Conservation (phyloP, 176 grass and related monocot species). For the sorghum (Sorghum bicolor) region DNA sequence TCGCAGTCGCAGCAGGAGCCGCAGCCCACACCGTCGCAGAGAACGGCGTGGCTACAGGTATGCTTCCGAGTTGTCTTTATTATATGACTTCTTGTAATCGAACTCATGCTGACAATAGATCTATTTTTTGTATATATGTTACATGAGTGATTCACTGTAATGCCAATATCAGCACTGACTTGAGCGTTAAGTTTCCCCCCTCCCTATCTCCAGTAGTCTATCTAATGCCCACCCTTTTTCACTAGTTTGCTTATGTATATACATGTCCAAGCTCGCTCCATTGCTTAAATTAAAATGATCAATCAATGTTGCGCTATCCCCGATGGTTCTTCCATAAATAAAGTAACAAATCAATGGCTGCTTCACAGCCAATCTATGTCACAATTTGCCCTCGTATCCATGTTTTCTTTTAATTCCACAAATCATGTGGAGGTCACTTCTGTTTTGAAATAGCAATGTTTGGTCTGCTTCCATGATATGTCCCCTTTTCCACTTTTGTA, state of each 20-base stretch:
- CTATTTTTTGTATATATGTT: not conserved
- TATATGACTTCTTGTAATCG: not conserved
- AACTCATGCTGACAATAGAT: not conserved
- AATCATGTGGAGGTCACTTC: not conserved
- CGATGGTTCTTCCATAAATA: not conserved
- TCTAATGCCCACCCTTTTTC: not conserved
- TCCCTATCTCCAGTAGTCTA: not conserved
- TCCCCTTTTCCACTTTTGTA: not conserved
- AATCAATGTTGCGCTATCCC: not conserved
- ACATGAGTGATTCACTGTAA: not conserved
- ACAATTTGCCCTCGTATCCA: not conserved
- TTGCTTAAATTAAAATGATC: not conserved
- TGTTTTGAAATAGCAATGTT: not conserved
- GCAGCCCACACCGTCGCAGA: constrained; percentile 29
- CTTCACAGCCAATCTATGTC: not conserved
- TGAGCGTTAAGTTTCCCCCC: not conserved
- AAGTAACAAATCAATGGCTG: not conserved
- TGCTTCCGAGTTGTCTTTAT: not conserved
- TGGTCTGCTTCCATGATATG: not conserved
- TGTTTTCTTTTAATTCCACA: not conserved
- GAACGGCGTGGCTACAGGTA: constrained; percentile 36
- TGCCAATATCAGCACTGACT: not conserved
- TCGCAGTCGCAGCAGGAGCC: constrained; percentile 37
- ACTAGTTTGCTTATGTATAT: not conserved
- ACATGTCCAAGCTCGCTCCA: not conserved